Percentiles rank a stretch among this genome's conserved stretches.
phyloP scores from a whole-genome alignment of 2,329 filamentous ascomycete species.

The Aspergillus fructus region DNA sequence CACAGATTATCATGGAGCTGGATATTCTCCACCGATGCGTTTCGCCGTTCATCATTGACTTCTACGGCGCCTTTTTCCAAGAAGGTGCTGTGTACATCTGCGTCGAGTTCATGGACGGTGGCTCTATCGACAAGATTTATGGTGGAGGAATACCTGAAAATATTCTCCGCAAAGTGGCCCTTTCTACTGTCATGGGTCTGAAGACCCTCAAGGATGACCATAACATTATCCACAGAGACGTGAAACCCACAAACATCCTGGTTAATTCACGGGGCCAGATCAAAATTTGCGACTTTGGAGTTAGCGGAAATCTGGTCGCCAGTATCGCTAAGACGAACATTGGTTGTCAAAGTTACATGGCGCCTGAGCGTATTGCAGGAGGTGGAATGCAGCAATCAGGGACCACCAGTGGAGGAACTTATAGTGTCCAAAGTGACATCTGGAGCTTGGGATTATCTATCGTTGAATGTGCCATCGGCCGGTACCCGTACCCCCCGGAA shows the following conservation, averaged over 20 bases:
- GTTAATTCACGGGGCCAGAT: slow-evolving; percentile 86
- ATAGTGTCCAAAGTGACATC: slow-evolving; percentile 96
- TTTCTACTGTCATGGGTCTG: slow-evolving; percentile 84
- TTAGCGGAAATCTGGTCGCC: slow-evolving; percentile 92
- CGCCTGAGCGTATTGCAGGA: slow-evolving; percentile 89
- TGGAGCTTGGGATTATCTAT: slow-evolving; percentile 94
- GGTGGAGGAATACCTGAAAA: slow-evolving; percentile 84
- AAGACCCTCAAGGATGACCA: slow-evolving; percentile 96
- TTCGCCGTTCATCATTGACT: slow-evolving; percentile 96
- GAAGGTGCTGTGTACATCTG: slow-evolving; percentile 99
- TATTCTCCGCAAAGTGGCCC: slow-evolving; percentile 84
- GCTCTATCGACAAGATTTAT: slow-evolving; percentile 96
- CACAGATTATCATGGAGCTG: slow-evolving; percentile 95
- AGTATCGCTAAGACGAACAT: slow-evolving; percentile 99
- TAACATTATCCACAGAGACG: slow-evolving; percentile 98
- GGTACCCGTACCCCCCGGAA: slow-evolving; percentile 95
- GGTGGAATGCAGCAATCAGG: slow-evolving; percentile 74
- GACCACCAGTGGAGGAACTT: slow-evolving; percentile 74
- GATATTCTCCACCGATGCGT: slow-evolving; percentile 93
- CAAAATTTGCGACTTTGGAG: slow-evolving; percentile 98
- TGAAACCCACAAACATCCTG: slow-evolving; percentile 98
- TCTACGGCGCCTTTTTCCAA: slow-evolving; percentile 98
- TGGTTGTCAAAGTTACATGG: slow-evolving; percentile 99
- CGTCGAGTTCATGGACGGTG: slow-evolving; percentile 99
- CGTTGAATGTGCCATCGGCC: slow-evolving; percentile 91